Conservation (phyloP, 1,284 basidiomycete species). For the Tilletia caries region DNA sequence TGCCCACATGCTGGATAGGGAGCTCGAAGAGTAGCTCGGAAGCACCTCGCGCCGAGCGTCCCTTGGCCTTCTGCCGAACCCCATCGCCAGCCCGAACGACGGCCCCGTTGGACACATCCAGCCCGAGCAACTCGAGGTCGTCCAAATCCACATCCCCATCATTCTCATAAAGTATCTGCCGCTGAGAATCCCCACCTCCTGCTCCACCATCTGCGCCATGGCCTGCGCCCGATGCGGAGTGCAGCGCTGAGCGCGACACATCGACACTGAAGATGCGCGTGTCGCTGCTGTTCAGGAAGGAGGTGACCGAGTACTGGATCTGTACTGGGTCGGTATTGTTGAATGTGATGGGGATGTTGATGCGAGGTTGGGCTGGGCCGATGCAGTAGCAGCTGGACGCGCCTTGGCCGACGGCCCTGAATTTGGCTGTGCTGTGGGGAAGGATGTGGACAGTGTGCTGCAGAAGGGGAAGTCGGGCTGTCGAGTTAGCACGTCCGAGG, state of each 20-base stretch:
- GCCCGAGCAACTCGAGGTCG: constrained; percentile 27
- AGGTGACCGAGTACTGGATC: constrained; percentile 72
- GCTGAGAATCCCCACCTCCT: constrained; percentile 22
- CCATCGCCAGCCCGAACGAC: constrained; percentile 11
- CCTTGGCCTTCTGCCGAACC: background rate
- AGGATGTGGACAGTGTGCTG: constrained; percentile 80
- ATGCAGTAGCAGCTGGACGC: constrained; percentile 63
- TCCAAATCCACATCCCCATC: constrained; percentile 16
- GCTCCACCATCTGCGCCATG: constrained; percentile 14
- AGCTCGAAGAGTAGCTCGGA: constrained; percentile 39
- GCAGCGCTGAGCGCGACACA: constrained; percentile 53
- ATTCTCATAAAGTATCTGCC: constrained; percentile 23
- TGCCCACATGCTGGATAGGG: constrained; percentile 33
- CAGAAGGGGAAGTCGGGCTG: background rate
- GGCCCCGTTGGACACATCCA: constrained; percentile 22
- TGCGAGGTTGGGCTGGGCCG: constrained; percentile 59
- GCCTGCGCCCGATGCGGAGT: constrained; percentile 11
- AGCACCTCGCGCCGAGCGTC: background rate
- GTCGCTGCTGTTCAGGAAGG: constrained; percentile 61
- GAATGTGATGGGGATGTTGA: constrained; percentile 74
- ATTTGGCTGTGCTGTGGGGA: constrained; percentile 70
- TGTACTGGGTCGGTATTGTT: constrained; percentile 81
- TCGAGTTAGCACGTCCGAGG: background rate
- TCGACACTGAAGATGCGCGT: constrained; percentile 72
- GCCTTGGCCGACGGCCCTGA: constrained; percentile 66